Percentiles rank a stretch among this genome's conserved stretches.
These are phyloP conservation scores for Solanum paucissectum DNA, from an alignment of 257 asterid species.

Conservation along the genomic window DNA sequence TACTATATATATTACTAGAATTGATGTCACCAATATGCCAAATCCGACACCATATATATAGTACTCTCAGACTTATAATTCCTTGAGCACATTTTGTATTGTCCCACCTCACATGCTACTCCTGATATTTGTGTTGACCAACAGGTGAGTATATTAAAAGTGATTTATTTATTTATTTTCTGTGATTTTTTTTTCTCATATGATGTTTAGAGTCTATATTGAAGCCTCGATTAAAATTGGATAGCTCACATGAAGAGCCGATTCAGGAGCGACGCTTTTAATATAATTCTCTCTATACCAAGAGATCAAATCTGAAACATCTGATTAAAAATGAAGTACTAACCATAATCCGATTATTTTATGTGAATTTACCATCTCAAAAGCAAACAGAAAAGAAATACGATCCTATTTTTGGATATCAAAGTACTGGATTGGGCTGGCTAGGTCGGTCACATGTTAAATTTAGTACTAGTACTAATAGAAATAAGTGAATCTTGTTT, in stretches of 20 bases:
- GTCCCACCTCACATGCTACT: neutral
- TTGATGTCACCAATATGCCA: neutral
- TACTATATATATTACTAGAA: neutral
- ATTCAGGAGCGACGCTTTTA: neutral
- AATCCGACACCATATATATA: neutral
- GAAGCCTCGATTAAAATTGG: no score
- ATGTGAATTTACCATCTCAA: neutral
- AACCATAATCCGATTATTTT: neutral
- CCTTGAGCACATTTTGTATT: neutral
- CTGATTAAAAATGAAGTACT: no score
- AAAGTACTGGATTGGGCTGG: neutral
- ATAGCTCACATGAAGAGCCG: fast-evolving
- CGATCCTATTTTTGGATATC: neutral
- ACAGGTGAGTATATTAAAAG: neutral
- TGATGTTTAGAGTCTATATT: no score
- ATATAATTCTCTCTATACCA: fast-evolving
- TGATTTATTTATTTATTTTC: neutral
- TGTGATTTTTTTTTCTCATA: neutral
- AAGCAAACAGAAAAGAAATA: neutral
- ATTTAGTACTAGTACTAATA: neutral
- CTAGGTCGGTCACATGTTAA: neutral
- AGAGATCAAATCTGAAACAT: fast-evolving
- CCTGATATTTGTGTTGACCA: neutral
- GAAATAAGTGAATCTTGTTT: neutral
- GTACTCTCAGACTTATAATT: neutral